These are phyloP conservation scores for Colletotrichum godetiae DNA, from an alignment of 2,329 filamentous ascomycete genomes.

Conservation along the genomic window DNA sequence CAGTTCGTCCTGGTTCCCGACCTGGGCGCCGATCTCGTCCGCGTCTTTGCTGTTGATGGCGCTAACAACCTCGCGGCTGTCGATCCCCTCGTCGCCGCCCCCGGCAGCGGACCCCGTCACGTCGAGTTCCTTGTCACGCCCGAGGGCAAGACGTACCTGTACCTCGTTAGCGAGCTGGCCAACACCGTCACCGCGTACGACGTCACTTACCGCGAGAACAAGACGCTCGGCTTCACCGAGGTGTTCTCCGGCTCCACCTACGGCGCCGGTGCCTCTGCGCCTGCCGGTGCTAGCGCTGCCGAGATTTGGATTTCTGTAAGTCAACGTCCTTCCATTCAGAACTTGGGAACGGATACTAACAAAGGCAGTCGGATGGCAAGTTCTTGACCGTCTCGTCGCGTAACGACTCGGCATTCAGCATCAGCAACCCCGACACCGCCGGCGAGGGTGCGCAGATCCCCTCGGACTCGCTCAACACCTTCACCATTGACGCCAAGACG, in stretches of 20 bases:
- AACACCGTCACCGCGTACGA: constrained; percentile 68
- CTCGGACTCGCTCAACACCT: constrained; percentile 75
- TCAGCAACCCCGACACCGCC: constrained; percentile 57
- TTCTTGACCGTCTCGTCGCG: constrained; percentile 78
- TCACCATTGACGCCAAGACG: constrained; percentile 62
- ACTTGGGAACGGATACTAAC: constrained; percentile 6
- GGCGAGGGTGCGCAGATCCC: constrained; percentile 52
- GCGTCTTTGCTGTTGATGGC: constrained; percentile 65
- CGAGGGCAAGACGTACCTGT: constrained; percentile 62
- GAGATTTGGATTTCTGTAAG: constrained; percentile 71
- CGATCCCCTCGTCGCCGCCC: constrained; percentile 52
- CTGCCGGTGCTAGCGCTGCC: constrained; percentile 57
- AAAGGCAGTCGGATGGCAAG: constrained; percentile 63
- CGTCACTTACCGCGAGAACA: constrained; percentile 60
- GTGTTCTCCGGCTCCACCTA: constrained; percentile 61
- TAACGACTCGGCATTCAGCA: constrained; percentile 65
- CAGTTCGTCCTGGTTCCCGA: constrained; percentile 74
- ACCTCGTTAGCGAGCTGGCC: constrained; percentile 70
- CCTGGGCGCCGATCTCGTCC: constrained; percentile 72
- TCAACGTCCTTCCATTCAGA: constrained; percentile 31
- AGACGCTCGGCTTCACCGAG: constrained; percentile 56
- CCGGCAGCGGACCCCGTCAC: constrained; percentile 74
- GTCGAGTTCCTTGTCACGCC: constrained; percentile 63
- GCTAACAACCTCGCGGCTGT: constrained; percentile 51
- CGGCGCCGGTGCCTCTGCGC: constrained; percentile 53